These are phyloP conservation scores for Chaetomium cochliodes DNA, from an alignment of 495 filamentous ascomycete species.

Conservation along the genomic window DNA sequence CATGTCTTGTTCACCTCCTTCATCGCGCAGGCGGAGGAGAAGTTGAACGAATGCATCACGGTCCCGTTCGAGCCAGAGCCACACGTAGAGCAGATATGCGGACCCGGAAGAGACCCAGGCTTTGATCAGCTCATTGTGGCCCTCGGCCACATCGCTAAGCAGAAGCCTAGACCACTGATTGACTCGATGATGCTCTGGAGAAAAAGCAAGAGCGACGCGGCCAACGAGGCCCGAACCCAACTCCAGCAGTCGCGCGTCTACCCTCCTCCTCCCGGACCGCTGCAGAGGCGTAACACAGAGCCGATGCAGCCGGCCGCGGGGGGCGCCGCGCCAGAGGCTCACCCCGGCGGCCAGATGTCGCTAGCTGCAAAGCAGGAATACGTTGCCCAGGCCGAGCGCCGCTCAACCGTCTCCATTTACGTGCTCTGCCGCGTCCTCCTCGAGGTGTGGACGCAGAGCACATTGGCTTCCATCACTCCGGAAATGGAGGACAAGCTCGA, in stretches of 20 bases:
- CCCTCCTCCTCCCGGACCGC: slow-evolving; percentile 30
- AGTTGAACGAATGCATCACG: slow-evolving; percentile 80
- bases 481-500: slow-evolving; percentile 91
- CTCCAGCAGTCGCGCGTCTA: slow-evolving; percentile 58
- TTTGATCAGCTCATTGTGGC: slow-evolving; percentile 96
- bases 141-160: slow-evolving; percentile 86
- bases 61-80: slow-evolving; percentile 72
- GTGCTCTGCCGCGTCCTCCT: slow-evolving; percentile 90
- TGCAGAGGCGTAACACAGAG: slow-evolving; percentile 52
- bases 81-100: slow-evolving; percentile 82
- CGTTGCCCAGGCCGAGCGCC: slow-evolving; percentile 74
- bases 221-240: slow-evolving; percentile 57
- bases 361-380: slow-evolving; percentile 63
- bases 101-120: slow-evolving; percentile 79
- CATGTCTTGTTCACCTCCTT: slow-evolving; percentile 94
- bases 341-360: slow-evolving; percentile 33
- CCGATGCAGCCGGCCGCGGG: slow-evolving; percentile 39
- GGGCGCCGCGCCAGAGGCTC: slow-evolving; percentile 18
- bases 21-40: slow-evolving; percentile 84
- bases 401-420: slow-evolving; percentile 90
- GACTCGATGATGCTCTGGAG: slow-evolving; percentile 98
- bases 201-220: slow-evolving; percentile 88
- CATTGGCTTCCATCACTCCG: slow-evolving; percentile 70
- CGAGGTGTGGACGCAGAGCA: slow-evolving; percentile 90
- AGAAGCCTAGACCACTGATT: slow-evolving; percentile 92